Percentiles rank a stretch among this genome's conserved stretches.
Conservation (phyloP, 306 rosid species). For the Prunus mira region DNA sequence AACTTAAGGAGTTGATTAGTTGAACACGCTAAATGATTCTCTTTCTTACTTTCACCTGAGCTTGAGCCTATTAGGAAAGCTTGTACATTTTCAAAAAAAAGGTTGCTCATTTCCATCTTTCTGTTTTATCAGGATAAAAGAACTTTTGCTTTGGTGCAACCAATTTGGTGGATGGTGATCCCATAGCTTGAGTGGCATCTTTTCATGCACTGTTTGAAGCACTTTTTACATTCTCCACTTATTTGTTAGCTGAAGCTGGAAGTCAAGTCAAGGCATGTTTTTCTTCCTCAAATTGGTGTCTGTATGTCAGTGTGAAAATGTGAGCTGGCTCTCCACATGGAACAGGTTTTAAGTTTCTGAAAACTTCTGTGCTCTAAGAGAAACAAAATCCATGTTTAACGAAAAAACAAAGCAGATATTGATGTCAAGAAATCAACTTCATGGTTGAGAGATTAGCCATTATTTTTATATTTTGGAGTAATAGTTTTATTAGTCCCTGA, state of each 20-base stretch:
- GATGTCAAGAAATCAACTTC: background rate
- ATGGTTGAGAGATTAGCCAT: slow-evolving; percentile 3
- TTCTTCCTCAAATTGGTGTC: background rate
- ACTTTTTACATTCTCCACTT: background rate
- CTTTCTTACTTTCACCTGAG: background rate
- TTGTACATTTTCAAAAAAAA: background rate
- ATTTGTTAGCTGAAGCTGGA: background rate
- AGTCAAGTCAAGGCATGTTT: background rate
- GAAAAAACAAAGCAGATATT: background rate
- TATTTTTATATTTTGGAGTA: background rate
- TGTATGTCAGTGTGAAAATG: background rate
- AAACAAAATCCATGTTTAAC: background rate
- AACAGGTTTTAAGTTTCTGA: background rate
- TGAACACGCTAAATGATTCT: background rate
- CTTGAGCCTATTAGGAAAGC: background rate
- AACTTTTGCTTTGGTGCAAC: background rate
- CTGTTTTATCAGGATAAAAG: background rate
- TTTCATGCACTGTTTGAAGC: background rate
- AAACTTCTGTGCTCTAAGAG: background rate
- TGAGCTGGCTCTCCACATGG: background rate
- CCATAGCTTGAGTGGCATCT: background rate
- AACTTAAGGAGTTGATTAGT: background rate
- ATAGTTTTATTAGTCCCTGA: no score
- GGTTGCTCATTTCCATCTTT: background rate
- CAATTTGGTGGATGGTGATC: slow-evolving; percentile 9